Percentiles rank a stretch among this genome's conserved stretches.
Evolutionary conservation across 192 early-diverging fungal genomes (phyloP).

Genomic region (Chytriomyces hyalinus): DNA sequence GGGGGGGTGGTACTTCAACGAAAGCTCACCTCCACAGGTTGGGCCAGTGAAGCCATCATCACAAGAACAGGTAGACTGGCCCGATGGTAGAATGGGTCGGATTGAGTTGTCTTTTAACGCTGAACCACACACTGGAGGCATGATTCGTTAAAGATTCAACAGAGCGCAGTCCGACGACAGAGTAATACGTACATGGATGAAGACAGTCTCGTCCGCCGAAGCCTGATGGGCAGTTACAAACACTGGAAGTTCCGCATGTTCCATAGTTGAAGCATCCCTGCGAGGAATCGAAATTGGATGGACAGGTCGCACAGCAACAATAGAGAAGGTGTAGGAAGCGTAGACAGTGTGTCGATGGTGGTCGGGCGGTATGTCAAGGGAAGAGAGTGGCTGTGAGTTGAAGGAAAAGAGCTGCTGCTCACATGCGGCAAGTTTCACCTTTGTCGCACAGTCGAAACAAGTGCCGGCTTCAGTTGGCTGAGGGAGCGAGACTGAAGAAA

Average conservation of each 20-base stretch:
- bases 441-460: constrained; percentile 48
- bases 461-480: constrained; percentile 21
- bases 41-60: constrained; percentile 62
- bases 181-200: constrained; percentile 14
- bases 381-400: too few relatives aligned
- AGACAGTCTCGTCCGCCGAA: constrained; percentile 54
- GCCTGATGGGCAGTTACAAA: constrained; percentile 45
- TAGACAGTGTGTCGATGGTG: neutral
- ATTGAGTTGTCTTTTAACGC: neutral
- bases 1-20: neutral
- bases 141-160: neutral
- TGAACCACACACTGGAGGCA: constrained; percentile 42
- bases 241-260: constrained; percentile 25
- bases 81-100: constrained; percentile 23
- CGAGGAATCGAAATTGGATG: constrained; percentile 1
- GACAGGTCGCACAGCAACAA: neutral
- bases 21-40: constrained; percentile 54
- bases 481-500: neutral
- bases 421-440: constrained; percentile 1
- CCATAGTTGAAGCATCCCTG: constrained; percentile 56
- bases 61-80: constrained; percentile 44
- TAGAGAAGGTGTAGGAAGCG: neutral
- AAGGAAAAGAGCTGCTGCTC: too few relatives aligned
- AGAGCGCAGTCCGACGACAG: neutral
- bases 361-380: too few relatives aligned